Evolutionary conservation across 163 green algal species (phyloP), one percentile per base, ranked within the genome.

Genomic region (Smithsoniella earleae): DNA sequence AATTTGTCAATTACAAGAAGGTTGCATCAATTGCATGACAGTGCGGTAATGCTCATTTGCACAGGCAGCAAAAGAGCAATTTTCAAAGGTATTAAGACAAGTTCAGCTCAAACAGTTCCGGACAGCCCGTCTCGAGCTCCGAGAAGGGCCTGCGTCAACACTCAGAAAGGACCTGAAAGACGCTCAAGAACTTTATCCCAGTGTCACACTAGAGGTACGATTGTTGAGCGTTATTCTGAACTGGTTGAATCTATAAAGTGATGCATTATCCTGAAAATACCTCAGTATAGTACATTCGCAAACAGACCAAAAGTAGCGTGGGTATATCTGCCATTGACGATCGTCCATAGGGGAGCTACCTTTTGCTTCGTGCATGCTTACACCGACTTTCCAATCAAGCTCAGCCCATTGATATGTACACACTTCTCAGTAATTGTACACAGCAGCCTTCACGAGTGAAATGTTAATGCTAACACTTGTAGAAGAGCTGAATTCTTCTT

Each of bases 51-150:
- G n/a, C n/a, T n/a, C n/a, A n/a, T n/a, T 18, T 25, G 8, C 8
- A 18, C 13, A 64, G 49, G 49, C 49, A 6, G 49, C 49, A 6
- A 10, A 27, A 64, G 49, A 64, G 8, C 49, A 64, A 13, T 64
- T 64, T 27, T 13, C 25, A 13, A 25, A 27, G 25, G 49, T 64
- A 27, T 25, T 25, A 6, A 64, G 49, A 27, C 49, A 36, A 13
- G 49, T 64, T 25, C 49, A 64, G 13, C 49, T 64, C 8, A 64
- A 64, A 27, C 49, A 64, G 49, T 64, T 64, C 13, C 31, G 33
- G 31, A 36, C 49, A 25, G 49, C 49, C 0, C 49, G 49, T 10
- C 33, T 64, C 31, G 25, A 64, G 49, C 49, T 64, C 6, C 31
- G 49, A 27, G 49, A 64, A 13, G 49, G 49, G 33, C 25, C 49